Evolutionary conservation across 768 basidiomycete species (phyloP).

Genomic region (Clavaria fumosa): DNA sequence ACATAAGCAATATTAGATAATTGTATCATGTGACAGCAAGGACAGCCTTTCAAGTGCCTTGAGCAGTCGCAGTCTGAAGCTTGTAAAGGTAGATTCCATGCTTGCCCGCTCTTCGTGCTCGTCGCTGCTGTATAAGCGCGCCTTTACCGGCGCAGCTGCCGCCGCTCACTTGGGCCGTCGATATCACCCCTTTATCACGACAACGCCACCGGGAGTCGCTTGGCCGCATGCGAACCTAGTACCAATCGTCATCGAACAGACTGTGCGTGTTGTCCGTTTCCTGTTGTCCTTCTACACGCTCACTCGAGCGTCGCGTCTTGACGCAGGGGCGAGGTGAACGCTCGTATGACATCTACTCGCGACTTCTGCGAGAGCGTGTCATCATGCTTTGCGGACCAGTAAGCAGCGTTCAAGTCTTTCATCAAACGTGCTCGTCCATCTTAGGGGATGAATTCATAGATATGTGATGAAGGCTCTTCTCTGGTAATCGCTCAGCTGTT

Average conservation of each 20-base stretch:
- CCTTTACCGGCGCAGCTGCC: no score
- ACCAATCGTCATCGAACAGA: conserved; percentile 89
- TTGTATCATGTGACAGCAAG: no score
- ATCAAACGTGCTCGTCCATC: conserved; percentile 4
- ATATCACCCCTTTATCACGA: no score
- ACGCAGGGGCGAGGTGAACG: conserved; percentile 68
- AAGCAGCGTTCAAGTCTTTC: conserved; percentile 17
- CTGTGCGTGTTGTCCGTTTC: conserved; percentile 28
- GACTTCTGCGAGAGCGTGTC: conserved; percentile 82
- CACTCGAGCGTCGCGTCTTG: conserved; percentile 7
- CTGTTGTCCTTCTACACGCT: conserved; percentile 8
- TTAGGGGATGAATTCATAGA: conserved; percentile 30
- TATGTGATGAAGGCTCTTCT: conserved; percentile 80
- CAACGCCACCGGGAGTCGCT: no score
- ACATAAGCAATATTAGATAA: no score
- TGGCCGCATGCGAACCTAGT: conserved; percentile 62
- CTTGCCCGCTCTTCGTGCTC: no score
- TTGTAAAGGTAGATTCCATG: no score
- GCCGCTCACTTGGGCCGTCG: no score
- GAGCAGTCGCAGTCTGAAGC: no score
- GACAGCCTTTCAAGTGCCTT: no score
- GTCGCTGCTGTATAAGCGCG: no score
- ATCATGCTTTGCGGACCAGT: conserved; percentile 93
- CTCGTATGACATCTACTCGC: conserved; percentile 92
- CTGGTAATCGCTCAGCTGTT: conserved; percentile 84